Percentiles rank a stretch among this genome's conserved stretches.
Conservation (phyloP, 352 stramenopile genomes). For the Phytophthora macrochlamydospora region DNA sequence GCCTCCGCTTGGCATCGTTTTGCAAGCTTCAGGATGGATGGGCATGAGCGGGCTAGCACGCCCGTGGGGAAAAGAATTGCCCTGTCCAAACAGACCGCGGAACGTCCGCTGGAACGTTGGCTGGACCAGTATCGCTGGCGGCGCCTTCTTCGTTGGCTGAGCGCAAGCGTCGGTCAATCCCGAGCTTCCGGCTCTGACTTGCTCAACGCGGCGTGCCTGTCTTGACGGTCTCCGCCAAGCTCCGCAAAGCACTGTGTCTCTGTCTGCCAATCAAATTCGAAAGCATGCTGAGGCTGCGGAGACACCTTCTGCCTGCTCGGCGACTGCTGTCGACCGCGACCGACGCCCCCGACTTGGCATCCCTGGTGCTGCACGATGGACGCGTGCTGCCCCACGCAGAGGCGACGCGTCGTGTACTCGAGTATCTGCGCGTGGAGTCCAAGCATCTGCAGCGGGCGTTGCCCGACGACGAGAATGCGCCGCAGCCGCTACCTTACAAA, state of each 20-base stretch:
- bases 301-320: constrained; percentile 10
- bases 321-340: constrained; percentile 2
- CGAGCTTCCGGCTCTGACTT: background rate
- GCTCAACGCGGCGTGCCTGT: background rate
- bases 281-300: constrained; percentile 11
- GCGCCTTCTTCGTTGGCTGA: no score
- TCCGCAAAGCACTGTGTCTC: no score
- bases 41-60: no score
- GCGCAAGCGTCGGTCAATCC: constrained; percentile 19
- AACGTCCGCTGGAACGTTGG: no score
- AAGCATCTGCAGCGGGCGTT: constrained; percentile 23
- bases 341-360: constrained; percentile 26
- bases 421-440: constrained; percentile 37
- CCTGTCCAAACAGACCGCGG: no score
- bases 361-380: constrained; percentile 22
- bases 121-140: no score
- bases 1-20: no score
- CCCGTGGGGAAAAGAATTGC: no score
- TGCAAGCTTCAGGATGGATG: no score
- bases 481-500: constrained; percentile 31
- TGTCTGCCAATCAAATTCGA: no score
- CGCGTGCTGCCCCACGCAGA: constrained; percentile 8
- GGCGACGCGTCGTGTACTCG: constrained; percentile 35
- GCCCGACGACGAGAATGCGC: constrained; percentile 13
- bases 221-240: background rate